phyloP scores from a whole-genome alignment of 345 rosid genomes.

The Pseudoturritis turrita region DNA sequence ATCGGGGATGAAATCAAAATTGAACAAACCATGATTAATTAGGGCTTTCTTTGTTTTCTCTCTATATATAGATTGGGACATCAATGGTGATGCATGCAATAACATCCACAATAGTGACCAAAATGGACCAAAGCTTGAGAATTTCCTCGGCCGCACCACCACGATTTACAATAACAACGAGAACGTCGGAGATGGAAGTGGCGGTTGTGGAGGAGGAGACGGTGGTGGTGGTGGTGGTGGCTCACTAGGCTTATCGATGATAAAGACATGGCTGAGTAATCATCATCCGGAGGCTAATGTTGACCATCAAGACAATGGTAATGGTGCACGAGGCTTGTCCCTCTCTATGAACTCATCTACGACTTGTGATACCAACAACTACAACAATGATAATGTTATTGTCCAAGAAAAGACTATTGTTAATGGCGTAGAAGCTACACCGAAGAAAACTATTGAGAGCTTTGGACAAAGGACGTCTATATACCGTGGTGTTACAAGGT shows the following conservation, averaged over 20 bases:
- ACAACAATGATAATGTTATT: constrained; percentile 2
- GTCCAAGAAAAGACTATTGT: constrained; percentile 31
- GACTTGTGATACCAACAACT: constrained; percentile 18
- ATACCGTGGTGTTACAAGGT: constrained; percentile 96
- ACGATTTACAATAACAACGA: constrained; percentile 17
- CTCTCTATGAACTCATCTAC: constrained; percentile 57
- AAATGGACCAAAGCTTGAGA: constrained; percentile 70
- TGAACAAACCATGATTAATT: background rate
- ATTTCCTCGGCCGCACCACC: constrained; percentile 65
- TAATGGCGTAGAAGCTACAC: constrained; percentile 37
- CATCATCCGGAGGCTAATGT: constrained; percentile 46
- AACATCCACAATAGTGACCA: constrained; percentile 17
- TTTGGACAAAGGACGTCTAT: constrained; percentile 95
- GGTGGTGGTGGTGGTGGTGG: constrained; percentile 21
- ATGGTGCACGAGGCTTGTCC: constrained; percentile 49
- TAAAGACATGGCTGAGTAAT: constrained; percentile 76
- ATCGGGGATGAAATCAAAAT: background rate
- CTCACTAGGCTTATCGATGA: constrained; percentile 71
- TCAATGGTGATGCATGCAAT: constrained; percentile 51
- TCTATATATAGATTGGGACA: constrained; percentile 52
- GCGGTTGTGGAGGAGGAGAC: background rate
- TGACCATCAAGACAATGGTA: constrained; percentile 24
- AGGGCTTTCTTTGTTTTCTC: background rate
- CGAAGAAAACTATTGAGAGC: constrained; percentile 66
- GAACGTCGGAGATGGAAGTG: constrained; percentile 18